phyloP scores from a whole-genome alignment of 352 stramenopile species.

The Achlya hypogyna region DNA sequence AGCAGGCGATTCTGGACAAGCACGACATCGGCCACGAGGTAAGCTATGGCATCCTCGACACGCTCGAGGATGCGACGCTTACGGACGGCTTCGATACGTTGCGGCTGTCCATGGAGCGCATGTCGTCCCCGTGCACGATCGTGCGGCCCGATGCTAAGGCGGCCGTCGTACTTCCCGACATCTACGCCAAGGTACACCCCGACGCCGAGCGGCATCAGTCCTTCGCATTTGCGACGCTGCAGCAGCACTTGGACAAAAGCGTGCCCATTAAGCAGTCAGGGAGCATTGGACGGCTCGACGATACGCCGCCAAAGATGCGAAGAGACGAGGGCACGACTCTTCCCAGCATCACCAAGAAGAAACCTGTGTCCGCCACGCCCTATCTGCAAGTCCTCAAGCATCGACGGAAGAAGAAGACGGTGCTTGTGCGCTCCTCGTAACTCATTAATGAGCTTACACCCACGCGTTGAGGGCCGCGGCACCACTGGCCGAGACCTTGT shows the following conservation, averaged over 20 bases:
- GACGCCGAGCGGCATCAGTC: background rate
- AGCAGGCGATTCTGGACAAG: constrained; percentile 33
- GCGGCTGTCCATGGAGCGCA: constrained; percentile 19
- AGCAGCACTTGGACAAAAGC: constrained; percentile 13
- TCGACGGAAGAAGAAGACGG: constrained; percentile 26
- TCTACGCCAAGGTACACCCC: background rate
- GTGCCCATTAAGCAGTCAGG: background rate
- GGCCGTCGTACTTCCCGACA: constrained; percentile 4
- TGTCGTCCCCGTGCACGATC: constrained; percentile 7
- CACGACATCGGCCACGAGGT: constrained; percentile 33
- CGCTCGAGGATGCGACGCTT: constrained; percentile 28
- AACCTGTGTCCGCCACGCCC: constrained; percentile 34
- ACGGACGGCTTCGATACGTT: constrained; percentile 27
- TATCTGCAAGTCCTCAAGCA: constrained; percentile 76
- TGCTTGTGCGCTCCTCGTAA: background rate
- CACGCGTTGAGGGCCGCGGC: background rate
- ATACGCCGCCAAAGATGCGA: background rate
- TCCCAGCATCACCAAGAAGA: constrained; percentile 59
- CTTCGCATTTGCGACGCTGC: background rate
- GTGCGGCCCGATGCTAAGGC: background rate
- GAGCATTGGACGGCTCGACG: background rate
- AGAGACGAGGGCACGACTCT: constrained; percentile 35
- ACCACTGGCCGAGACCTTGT: constrained; percentile 40
- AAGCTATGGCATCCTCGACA: constrained; percentile 23
- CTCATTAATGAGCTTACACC: background rate